Conservation (phyloP, 2,329 filamentous ascomycete genomes). For the Exophiala viscosa region DNA sequence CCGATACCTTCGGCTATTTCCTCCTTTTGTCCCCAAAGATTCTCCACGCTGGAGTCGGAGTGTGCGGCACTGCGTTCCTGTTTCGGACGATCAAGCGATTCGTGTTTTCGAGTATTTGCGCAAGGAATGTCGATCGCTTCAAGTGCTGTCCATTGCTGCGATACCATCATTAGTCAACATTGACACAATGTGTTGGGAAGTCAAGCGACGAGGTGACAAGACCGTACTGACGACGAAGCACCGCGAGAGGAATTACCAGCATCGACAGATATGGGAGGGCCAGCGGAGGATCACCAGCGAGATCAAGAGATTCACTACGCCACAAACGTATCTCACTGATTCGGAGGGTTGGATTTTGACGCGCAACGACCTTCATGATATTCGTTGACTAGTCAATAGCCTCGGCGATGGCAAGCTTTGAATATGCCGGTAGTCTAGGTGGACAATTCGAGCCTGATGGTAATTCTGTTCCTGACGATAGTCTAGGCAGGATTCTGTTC, state of each 20-base stretch:
- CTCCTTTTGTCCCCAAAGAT: constrained; percentile 22
- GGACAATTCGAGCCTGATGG: too few relatives aligned
- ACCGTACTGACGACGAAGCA: constrained; percentile 27
- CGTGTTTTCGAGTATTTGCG: constrained; percentile 27
- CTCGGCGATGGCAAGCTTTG: too few relatives aligned
- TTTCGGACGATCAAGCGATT: constrained; percentile 26
- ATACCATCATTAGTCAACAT: constrained; percentile 15
- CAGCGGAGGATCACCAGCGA: constrained; percentile 23
- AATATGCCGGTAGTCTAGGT: too few relatives aligned
- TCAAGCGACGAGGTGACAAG: constrained; percentile 19
- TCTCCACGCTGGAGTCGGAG: constrained; percentile 1
- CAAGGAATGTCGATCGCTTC: constrained; percentile 17
- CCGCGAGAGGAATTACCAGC: constrained; percentile 22
- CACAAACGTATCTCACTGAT: constrained; percentile 12
- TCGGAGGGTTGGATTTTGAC: constrained; percentile 18
- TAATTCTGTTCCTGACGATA: too few relatives aligned
- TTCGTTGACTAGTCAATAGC: neutral
- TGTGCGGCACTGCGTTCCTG: constrained; percentile 10
- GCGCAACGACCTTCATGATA: constrained; percentile 8
- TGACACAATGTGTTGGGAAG: constrained; percentile 28
- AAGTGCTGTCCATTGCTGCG: constrained; percentile 22
- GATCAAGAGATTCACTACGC: constrained; percentile 23
- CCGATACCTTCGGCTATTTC: constrained; percentile 26
- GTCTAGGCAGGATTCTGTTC: too few relatives aligned
- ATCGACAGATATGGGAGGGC: constrained; percentile 27